A percentile compares a stretch with the other conserved stretches of the same genome.
Evolutionary conservation across 768 basidiomycete species (phyloP).

Genomic region (Daedaleopsis sinensis): DNA sequence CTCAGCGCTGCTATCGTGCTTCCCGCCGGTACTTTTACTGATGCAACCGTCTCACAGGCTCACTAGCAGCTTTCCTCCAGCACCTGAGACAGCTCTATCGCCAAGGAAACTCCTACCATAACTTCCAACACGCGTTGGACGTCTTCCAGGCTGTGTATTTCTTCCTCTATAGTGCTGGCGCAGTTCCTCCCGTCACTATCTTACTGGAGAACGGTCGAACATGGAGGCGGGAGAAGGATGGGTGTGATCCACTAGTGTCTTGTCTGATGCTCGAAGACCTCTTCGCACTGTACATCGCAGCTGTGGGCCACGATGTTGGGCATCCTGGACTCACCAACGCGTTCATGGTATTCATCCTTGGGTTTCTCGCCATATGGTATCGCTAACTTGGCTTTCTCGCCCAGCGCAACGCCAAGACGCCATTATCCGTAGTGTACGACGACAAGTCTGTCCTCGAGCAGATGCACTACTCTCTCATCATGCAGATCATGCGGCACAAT

Average conservation of each 20-base stretch:
- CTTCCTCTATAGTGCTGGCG: constrained; percentile 77
- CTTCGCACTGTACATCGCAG: constrained; percentile 85
- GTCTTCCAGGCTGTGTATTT: constrained; percentile 92
- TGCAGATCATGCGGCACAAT: constrained; percentile 79
- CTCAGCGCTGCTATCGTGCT: neutral
- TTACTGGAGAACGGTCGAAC: constrained; percentile 48
- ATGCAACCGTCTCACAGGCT: constrained; percentile 45
- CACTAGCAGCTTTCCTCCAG: constrained; percentile 76
- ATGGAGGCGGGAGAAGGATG: constrained; percentile 42
- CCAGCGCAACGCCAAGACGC: constrained; percentile 92
- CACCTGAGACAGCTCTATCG: constrained; percentile 94
- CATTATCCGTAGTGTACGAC: constrained; percentile 86
- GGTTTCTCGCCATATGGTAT: neutral
- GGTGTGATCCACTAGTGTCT: constrained; percentile 22
- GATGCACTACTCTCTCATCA: constrained; percentile 84
- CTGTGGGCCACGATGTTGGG: constrained; percentile 96
- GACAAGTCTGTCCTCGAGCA: constrained; percentile 90
- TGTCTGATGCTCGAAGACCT: constrained; percentile 69
- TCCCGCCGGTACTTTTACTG: neutral
- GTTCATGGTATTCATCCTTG: constrained; percentile 73
- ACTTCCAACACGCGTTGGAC: constrained; percentile 95
- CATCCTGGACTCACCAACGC: constrained; percentile 94
- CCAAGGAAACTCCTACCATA: constrained; percentile 92
- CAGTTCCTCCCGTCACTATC: constrained; percentile 78
- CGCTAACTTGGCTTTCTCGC: neutral